These are phyloP conservation scores for Geranomyces variabilis DNA, from an alignment of 192 early-diverging fungal genomes.

Conservation along the genomic window DNA sequence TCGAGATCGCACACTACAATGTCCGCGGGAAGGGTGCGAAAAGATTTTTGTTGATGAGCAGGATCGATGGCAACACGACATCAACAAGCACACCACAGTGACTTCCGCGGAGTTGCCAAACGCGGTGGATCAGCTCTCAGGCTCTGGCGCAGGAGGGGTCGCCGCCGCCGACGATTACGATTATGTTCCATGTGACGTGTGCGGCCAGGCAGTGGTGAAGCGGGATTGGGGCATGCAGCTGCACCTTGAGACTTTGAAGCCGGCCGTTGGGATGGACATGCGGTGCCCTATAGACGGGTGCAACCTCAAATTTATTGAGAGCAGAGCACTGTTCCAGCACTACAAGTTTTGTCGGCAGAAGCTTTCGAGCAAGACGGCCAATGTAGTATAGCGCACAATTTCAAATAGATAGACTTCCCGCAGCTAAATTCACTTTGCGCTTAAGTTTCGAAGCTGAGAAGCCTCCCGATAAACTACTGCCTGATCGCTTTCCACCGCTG, in stretches of 20 bases:
- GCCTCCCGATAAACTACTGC: too few relatives aligned
- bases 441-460: too few relatives aligned
- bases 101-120: constrained; percentile 35
- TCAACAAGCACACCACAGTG: constrained; percentile 51
- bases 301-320: constrained; percentile 46
- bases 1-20: not conserved
- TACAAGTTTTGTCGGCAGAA: constrained; percentile 55
- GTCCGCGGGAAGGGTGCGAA: not conserved
- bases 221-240: constrained; percentile 57
- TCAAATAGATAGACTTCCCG: too few relatives aligned
- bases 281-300: constrained; percentile 44
- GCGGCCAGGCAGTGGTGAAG: constrained; percentile 56
- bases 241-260: constrained; percentile 61
- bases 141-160: not conserved
- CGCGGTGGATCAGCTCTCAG: constrained; percentile 30
- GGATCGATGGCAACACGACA: constrained; percentile 49
- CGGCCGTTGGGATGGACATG: constrained; percentile 56
- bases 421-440: too few relatives aligned
- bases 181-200: constrained; percentile 54
- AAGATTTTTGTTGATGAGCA: constrained; percentile 42
- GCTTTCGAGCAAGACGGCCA: too few relatives aligned
- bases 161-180: constrained; percentile 41
- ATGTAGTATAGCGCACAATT: too few relatives aligned
- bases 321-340: constrained; percentile 59
- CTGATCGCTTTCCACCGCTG: too few relatives aligned